phyloP scores from a whole-genome alignment of 2,329 filamentous ascomycete genomes.

The Colletotrichum theobromicola region DNA sequence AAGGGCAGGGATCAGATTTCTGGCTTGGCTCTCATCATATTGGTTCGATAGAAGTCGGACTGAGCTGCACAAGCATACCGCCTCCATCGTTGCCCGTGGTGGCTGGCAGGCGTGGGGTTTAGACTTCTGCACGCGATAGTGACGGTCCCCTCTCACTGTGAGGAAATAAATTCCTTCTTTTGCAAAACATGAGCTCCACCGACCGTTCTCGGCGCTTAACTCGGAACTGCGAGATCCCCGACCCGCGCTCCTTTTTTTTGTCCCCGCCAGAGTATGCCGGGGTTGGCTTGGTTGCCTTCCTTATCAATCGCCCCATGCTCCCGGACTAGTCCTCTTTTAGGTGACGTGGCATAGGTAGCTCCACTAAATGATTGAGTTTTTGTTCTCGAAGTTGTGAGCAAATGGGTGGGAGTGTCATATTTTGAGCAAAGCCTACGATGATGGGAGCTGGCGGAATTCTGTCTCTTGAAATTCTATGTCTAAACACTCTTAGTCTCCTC shows the following conservation, averaged over 20 bases:
- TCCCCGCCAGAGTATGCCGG: neutral
- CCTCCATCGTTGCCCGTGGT: neutral
- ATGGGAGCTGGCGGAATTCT: neutral
- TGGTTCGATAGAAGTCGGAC: neutral
- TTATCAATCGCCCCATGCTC: neutral
- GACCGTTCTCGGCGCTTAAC: neutral
- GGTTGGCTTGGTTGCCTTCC: neutral
- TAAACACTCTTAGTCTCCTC: neutral
- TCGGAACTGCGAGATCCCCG: neutral
- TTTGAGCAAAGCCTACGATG: neutral
- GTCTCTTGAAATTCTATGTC: neutral
- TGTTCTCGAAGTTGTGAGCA: neutral
- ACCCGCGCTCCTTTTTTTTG: neutral
- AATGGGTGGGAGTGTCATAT: too few species aligned
- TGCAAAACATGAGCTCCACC: neutral
- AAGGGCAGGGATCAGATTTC: constrained; percentile 25
- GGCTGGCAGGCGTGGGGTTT: neutral
- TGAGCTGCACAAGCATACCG: neutral
- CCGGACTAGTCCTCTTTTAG: neutral
- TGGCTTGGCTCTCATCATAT: constrained; percentile 25
- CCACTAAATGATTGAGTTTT: neutral
- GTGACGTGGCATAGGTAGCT: neutral
- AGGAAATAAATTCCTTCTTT: neutral
- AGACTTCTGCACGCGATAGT: neutral
- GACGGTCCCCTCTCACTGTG: neutral